Percentiles rank a stretch among this genome's conserved stretches.
phyloP scores from a whole-genome alignment of 805 yeast species.

The Kuraishia ogatae region DNA sequence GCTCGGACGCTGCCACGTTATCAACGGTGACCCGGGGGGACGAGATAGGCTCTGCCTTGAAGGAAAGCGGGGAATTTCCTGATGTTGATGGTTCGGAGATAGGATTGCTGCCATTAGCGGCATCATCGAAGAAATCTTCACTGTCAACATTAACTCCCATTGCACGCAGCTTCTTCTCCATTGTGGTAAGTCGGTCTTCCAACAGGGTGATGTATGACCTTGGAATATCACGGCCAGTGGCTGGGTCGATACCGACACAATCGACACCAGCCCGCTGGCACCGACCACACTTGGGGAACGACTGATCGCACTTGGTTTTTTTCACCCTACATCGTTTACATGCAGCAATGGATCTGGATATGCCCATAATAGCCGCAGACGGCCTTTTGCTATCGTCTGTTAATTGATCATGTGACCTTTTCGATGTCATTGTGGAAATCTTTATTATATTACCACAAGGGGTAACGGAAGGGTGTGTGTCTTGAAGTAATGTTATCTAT shows the following conservation, averaged over 20 bases:
- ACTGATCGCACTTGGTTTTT: conserved; percentile 60
- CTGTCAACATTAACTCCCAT: conserved; percentile 26
- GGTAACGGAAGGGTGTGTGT: too few species aligned
- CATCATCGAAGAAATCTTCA: neutral
- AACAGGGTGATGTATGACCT: conserved; percentile 67
- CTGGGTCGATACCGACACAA: conserved; percentile 81
- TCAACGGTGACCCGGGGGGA: neutral
- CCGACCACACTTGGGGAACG: conserved; percentile 56
- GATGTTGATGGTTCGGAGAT: neutral
- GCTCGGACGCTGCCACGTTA: neutral
- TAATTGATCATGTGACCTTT: neutral
- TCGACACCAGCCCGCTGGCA: conserved; percentile 59
- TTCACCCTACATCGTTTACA: conserved; percentile 74
- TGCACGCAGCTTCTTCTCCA: conserved; percentile 41
- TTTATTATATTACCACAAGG: too few species aligned
- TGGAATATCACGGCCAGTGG: conserved; percentile 82
- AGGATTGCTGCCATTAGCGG: neutral
- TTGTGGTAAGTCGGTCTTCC: conserved; percentile 52
- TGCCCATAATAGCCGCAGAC: conserved; percentile 8
- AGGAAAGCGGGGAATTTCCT: neutral
- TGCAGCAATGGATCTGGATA: conserved; percentile 50
- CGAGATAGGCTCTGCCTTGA: neutral
- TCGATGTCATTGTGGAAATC: neutral
- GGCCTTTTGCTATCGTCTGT: conserved; percentile 6
- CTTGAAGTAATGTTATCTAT: too few species aligned